These are phyloP conservation scores for Pythium guiyangense DNA, from an alignment of 352 stramenopile species.

Conservation along the genomic window DNA sequence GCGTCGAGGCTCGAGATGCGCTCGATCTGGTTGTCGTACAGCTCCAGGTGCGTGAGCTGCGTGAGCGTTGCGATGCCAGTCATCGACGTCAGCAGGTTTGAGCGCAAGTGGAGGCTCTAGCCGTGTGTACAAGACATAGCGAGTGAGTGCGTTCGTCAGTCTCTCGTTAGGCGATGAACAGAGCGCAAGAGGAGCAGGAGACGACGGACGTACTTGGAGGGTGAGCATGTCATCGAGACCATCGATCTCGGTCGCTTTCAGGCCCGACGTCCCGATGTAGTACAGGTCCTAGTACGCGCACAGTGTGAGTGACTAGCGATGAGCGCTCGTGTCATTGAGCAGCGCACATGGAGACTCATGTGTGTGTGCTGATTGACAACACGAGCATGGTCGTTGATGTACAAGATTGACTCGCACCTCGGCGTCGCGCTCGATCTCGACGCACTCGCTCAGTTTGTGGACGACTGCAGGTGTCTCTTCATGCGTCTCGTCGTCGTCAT, in stretches of 20 bases:
- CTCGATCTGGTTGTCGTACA: conserved; percentile 98
- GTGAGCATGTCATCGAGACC: conserved; percentile 42
- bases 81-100: conserved; percentile 81
- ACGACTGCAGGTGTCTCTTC: conserved; percentile 21
- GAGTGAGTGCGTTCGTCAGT: conserved; percentile 1
- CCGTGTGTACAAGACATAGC: background rate
- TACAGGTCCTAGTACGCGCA: conserved; percentile 57
- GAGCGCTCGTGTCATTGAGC: background rate
- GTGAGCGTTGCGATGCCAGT: conserved; percentile 51
- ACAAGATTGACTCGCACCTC: conserved; percentile 37
- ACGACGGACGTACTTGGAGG: conserved; percentile 36
- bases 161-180: too few relatives aligned
- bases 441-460: conserved; percentile 58
- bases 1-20: conserved; percentile 59
- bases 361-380: background rate
- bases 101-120: conserved; percentile 71
- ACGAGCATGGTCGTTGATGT: too few relatives aligned
- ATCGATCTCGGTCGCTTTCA: conserved; percentile 74
- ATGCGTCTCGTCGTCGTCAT: conserved; percentile 21
- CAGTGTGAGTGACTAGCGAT: too few relatives aligned
- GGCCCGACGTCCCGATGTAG: conserved; percentile 72
- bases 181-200: too few relatives aligned
- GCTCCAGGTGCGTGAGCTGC: conserved; percentile 90
- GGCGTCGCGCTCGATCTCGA: conserved; percentile 47
- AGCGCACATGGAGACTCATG: background rate